Conservation (phyloP, 139 green algal species). For the Protoeuglena noctilucae region DNA sequence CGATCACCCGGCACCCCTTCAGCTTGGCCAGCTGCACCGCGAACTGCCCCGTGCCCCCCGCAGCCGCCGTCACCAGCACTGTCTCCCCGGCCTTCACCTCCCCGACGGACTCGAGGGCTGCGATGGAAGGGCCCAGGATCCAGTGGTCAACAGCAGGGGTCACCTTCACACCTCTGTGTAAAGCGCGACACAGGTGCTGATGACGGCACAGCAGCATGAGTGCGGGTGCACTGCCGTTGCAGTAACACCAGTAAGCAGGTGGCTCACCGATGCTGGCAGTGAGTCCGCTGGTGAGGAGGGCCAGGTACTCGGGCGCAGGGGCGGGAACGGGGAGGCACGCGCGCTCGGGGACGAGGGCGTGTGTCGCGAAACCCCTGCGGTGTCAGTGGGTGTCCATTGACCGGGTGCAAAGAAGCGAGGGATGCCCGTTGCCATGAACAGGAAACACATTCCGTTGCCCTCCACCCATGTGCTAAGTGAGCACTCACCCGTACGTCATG, state of each 20-base stretch:
- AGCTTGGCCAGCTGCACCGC: constrained; percentile 80
- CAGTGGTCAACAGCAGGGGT: too few species aligned
- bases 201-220: too few species aligned
- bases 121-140: background rate
- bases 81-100: constrained; percentile 34
- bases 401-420: too few species aligned
- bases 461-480: constrained; percentile 4
- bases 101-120: constrained; percentile 31
- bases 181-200: too few species aligned
- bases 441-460: background rate
- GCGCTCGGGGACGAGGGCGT: constrained; percentile 15
- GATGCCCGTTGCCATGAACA: constrained; percentile 6
- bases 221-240: too few species aligned
- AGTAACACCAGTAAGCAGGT: too few species aligned
- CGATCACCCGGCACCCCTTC: constrained; percentile 67
- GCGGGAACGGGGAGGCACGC: constrained; percentile 26
- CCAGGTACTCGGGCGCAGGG: constrained; percentile 43
- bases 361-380: constrained; percentile 44
- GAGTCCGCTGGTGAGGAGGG: constrained; percentile 62
- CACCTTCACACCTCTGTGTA: too few species aligned
- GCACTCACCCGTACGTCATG: constrained; percentile 57
- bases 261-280: constrained; percentile 60
- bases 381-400: constrained; percentile 12
- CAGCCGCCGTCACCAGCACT: constrained; percentile 84
- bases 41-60: constrained; percentile 84